A percentile compares a stretch with the other conserved stretches of the same genome.
These are phyloP conservation scores for Aspergillus kassunensis DNA, from an alignment of 495 filamentous ascomycete species.

Conservation along the genomic window DNA sequence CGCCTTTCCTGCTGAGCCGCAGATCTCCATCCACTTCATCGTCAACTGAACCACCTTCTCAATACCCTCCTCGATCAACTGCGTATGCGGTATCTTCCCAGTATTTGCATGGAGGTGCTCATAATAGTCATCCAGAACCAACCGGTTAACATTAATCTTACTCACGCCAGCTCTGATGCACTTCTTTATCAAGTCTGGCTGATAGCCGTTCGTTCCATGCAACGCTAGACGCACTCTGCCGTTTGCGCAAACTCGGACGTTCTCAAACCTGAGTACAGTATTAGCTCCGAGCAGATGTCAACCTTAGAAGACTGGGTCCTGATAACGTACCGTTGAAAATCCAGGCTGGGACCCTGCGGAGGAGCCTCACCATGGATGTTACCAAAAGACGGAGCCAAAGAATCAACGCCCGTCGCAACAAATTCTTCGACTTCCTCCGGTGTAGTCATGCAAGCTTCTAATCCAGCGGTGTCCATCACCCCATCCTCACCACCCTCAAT, in stretches of 20 bases:
- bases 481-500: conserved; percentile 79
- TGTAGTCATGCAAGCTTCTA: conserved; percentile 65
- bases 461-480: conserved; percentile 62
- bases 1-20: conserved; percentile 22
- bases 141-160: conserved; percentile 70
- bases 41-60: conserved; percentile 23
- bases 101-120: conserved; percentile 17
- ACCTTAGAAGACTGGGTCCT: background rate
- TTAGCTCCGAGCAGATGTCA: background rate
- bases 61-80: conserved; percentile 25
- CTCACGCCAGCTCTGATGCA: conserved; percentile 61
- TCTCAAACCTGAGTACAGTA: conserved; percentile 10
- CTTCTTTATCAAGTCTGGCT: conserved; percentile 50
- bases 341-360: conserved; percentile 58
- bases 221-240: conserved; percentile 53
- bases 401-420: conserved; percentile 66
- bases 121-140: conserved; percentile 49
- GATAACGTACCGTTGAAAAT: conserved; percentile 50
- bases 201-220: conserved; percentile 67
- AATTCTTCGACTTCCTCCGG: conserved; percentile 66
- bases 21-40: conserved; percentile 22
- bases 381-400: conserved; percentile 71
- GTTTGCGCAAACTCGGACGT: conserved; percentile 18
- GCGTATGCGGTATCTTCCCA: conserved; percentile 23
- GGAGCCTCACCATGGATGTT: conserved; percentile 77